These are phyloP conservation scores for Trametes hirsuta DNA, from an alignment of 1,284 basidiomycete species.

Conservation along the genomic window DNA sequence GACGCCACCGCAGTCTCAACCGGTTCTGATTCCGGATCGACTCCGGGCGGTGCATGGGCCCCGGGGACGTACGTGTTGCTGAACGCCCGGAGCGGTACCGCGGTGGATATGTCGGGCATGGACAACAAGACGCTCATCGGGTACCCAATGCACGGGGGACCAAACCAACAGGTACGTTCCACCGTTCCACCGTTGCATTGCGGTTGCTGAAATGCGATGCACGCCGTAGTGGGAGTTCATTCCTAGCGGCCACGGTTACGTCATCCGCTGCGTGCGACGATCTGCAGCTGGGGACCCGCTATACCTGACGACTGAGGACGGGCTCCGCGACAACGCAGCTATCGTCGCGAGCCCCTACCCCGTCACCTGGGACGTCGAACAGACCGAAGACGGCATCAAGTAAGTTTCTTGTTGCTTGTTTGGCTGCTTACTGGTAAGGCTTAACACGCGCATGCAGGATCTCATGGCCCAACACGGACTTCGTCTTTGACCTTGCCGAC, in stretches of 20 bases:
- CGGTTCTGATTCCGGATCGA: neutral
- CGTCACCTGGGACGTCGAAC: constrained; percentile 29
- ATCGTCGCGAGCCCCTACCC: constrained; percentile 37
- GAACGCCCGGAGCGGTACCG: constrained; percentile 53
- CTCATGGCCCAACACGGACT: constrained; percentile 31
- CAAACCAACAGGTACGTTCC: constrained; percentile 51
- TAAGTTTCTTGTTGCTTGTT: neutral
- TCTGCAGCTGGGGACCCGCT: constrained; percentile 29
- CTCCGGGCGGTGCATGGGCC: constrained; percentile 19
- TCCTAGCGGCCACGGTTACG: constrained; percentile 42
- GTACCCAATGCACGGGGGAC: constrained; percentile 43
- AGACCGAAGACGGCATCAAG: constrained; percentile 27
- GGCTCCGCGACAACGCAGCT: constrained; percentile 38
- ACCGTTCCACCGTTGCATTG: neutral
- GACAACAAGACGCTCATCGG: constrained; percentile 56
- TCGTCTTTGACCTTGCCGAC: constrained; percentile 29
- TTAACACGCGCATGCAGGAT: constrained; percentile 15
- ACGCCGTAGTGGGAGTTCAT: constrained; percentile 50
- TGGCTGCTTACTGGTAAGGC: neutral
- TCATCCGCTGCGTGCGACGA: constrained; percentile 42
- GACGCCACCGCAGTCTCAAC: constrained; percentile 20
- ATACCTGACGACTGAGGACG: constrained; percentile 47
- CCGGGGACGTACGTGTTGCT: constrained; percentile 43
- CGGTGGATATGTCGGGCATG: constrained; percentile 55
- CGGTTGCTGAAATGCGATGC: neutral